These are phyloP conservation scores for Antarctomyces pellizariae DNA, from an alignment of 495 filamentous ascomycete species.

Conservation along the genomic window DNA sequence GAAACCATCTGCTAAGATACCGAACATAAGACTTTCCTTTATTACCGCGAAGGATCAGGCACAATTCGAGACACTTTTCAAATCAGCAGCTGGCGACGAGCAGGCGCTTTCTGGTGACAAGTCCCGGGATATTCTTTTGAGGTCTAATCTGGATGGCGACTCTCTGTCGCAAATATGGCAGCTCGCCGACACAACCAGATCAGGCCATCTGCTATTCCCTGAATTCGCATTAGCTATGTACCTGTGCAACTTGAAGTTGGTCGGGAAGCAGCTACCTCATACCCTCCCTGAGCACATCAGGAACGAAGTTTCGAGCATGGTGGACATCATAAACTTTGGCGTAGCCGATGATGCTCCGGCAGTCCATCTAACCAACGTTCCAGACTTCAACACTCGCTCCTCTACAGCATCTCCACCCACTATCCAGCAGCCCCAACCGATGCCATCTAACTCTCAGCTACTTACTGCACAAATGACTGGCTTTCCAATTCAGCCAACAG, in stretches of 20 bases:
- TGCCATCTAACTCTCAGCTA: constrained; percentile 52
- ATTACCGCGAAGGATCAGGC: constrained; percentile 90
- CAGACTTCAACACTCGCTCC: constrained; percentile 50
- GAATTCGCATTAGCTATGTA: constrained; percentile 99
- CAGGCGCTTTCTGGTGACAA: constrained; percentile 82
- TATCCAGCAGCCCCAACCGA: constrained; percentile 72
- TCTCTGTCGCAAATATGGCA: constrained; percentile 76
- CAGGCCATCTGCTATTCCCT: constrained; percentile 87
- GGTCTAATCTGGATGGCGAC: constrained; percentile 65
- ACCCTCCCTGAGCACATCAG: constrained; percentile 60
- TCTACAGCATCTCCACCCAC: constrained; percentile 42
- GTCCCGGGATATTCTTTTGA: constrained; percentile 64
- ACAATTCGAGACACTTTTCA: constrained; percentile 96
- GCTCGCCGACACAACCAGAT: constrained; percentile 90
- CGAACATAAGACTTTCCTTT: constrained; percentile 87
- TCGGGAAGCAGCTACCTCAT: constrained; percentile 57
- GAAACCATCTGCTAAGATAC: constrained; percentile 39
- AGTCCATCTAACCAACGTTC: constrained; percentile 37
- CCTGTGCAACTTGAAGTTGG: constrained; percentile 80
- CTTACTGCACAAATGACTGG: constrained; percentile 59
- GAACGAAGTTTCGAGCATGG: constrained; percentile 98
- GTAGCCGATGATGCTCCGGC: constrained; percentile 50
- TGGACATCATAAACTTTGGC: constrained; percentile 95
- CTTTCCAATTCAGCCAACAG: constrained; percentile 37
- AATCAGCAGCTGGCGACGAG: constrained; percentile 72